Base-by-base conservation (phyloP, 306 rosid genomes). In the Senna tora region DNA sequence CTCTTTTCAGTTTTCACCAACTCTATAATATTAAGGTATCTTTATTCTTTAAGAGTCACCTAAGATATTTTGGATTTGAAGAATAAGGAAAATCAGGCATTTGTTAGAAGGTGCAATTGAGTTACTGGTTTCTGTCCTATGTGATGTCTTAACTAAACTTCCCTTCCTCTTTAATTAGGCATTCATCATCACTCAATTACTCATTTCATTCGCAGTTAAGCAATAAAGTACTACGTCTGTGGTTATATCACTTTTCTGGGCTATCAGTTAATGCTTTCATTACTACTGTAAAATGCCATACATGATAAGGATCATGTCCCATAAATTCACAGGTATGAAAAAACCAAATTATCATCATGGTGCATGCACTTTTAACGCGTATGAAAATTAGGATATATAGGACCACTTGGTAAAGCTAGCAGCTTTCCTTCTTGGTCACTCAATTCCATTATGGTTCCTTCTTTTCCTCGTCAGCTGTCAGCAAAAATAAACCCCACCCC, bases 371-470 rank as follows among this genome's bases (percentile, higher is more conserved):
- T 76, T 67, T 67, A 30, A 67, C 32, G 72, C 45, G 9, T 21
- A 52, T 15, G 8, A 17, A 50, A 16, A 16, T 16, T 19, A 51
- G 43, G 5, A 45, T n/a, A 9, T 4, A 22, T 19, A 25, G 71
- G 71, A 66, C 71, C 71, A 66, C 57, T 28, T 22, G 4, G n/a
- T 0, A 46, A 25, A 33, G 65, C 2, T 16, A 54, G 50, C 66
- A 60, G 38, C 67, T 79, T 53, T 83, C 76, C 81, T 83, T 83
- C 76, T 46, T 8, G 6, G 22, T 25, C 58, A 66, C 58, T 66
- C 71, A 25, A 46, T 65, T 65, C 53, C 15, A 47, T 17, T 13
- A 16, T 12, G 55, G 10, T 65, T 65, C 38, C 56, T 45, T 45
- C 25, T 65, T 65, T 45, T 45, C 36, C 38, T 43, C 6, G 21